Evolutionary conservation across 2,329 filamentous ascomycete species (phyloP).

Genomic region (Talaromyces sp.): DNA sequence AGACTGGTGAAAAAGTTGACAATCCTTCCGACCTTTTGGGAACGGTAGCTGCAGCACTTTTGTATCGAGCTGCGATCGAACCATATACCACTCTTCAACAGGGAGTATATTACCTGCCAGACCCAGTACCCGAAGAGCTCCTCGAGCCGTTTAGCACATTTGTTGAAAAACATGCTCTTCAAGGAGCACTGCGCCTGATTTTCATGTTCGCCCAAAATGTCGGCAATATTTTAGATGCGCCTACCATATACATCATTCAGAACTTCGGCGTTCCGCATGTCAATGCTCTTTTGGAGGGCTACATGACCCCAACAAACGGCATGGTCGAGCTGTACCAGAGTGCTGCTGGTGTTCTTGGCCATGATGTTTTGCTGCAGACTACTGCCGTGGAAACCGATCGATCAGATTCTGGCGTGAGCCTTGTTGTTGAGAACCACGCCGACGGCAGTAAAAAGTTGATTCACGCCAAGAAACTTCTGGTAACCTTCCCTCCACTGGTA

Average conservation of each 20-base stretch:
- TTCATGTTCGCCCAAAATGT: constrained; percentile 13
- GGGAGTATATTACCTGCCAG: constrained; percentile 28
- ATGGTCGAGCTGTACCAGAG: constrained; percentile 39
- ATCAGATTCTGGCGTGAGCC: constrained; percentile 21
- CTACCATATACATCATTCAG: not conserved
- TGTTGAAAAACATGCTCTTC: constrained; percentile 43
- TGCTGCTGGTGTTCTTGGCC: constrained; percentile 30
- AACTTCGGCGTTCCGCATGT: not conserved
- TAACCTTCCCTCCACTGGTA: constrained; percentile 32
- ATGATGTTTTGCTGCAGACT: constrained; percentile 34
- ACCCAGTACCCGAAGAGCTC: constrained; percentile 42
- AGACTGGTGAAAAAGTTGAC: not conserved
- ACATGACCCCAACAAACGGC: constrained; percentile 19
- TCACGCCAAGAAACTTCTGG: constrained; percentile 31
- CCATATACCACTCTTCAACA: not conserved
- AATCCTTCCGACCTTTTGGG: constrained; percentile 9
- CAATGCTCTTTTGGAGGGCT: not conserved
- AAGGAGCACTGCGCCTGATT: constrained; percentile 21
- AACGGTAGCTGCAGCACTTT: not conserved
- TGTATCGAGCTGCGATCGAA: not conserved
- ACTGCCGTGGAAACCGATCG: constrained; percentile 21
- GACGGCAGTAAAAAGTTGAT: constrained; percentile 21
- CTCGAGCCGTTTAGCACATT: constrained; percentile 45
- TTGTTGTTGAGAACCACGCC: constrained; percentile 22
- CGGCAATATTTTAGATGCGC: constrained; percentile 22